phyloP scores from a whole-genome alignment of 305 asterid species.

The Solanum hybrid region DNA sequence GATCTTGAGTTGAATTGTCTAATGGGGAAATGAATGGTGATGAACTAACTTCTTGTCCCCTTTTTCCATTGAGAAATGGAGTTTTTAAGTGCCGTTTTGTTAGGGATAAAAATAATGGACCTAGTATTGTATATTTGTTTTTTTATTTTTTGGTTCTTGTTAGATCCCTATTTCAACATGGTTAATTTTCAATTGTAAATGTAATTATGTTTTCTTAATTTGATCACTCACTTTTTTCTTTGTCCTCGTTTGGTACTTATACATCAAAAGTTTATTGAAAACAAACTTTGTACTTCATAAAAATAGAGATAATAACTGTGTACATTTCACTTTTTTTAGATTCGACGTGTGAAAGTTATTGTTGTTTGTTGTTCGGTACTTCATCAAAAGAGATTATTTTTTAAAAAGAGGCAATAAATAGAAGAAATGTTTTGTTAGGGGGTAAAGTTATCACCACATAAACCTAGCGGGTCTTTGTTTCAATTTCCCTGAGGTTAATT shows the following conservation, averaged over 20 bases:
- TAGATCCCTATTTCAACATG: neutral
- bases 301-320: rapidly evolving
- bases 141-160: neutral
- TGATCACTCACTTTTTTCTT: neutral
- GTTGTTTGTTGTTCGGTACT: neutral
- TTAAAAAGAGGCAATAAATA: neutral
- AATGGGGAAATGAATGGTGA: slow-evolving; percentile 5
- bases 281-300: neutral
- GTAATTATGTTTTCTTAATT: neutral
- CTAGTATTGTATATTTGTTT: slow-evolving; percentile 5
- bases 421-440: neutral
- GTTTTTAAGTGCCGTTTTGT: slow-evolving; percentile 47
- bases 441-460: neutral
- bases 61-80: slow-evolving; percentile 26
- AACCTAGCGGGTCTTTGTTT: neutral
- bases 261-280: neutral
- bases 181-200: neutral
- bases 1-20: slow-evolving; percentile 33
- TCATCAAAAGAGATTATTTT: neutral
- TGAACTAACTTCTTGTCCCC: slow-evolving; percentile 11
- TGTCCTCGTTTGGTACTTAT: neutral
- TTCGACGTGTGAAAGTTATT: neutral
- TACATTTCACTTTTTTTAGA: neutral
- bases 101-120: slow-evolving; percentile 46
- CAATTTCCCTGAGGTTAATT: neutral